Evolutionary conservation across 2,329 filamentous ascomycete species (phyloP), one percentile per base, ranked within the genome.

Genomic region (Aurifilum marmelostoma): DNA sequence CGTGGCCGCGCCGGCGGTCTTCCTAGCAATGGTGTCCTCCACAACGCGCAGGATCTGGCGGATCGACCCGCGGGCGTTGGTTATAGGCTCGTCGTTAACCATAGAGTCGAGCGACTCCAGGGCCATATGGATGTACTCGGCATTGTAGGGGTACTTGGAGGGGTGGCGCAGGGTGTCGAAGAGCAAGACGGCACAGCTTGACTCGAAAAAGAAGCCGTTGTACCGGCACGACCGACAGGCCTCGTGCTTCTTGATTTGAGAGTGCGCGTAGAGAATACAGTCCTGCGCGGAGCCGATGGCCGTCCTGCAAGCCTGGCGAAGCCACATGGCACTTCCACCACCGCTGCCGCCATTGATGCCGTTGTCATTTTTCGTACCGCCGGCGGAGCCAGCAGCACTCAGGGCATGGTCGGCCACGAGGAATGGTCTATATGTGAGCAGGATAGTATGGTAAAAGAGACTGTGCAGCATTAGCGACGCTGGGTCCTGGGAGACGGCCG

Each of bases 231-330:
- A 41, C 67, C 69, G 67, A 37, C 70, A 72, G 5, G 47, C 47
- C 12, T 71, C 71, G 43, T 70, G 59, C 63, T 71, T 67, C 11
- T 63, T 62, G 16, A 73, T 65, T 60, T 68, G 61, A 39, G 66
- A 66, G 61, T 71, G 47, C 58, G 69, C 66, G 37, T 74, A 75
- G 16, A 75, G 68, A 24, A 76, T 72, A 16, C 73, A 72, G 67
- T 77, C 76, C 52, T 77, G 76, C 7, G 76, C 76, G 11, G 76
- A 74, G 59, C 77, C 75, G 37, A 73, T 74, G 1, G 76, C 76
- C 34, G 74, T 71, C 63, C 76, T 67, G 59, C 76, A 77, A 1
- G 76, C 76, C 37, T 76, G 75, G 56, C 76, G 69, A 11, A 77
- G 72, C 76, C 76, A 77, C 69, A 77, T 77, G 5, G 67, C 52